Conservation (phyloP, 2,329 filamentous ascomycete species). For the Fusarium staphyleae region DNA sequence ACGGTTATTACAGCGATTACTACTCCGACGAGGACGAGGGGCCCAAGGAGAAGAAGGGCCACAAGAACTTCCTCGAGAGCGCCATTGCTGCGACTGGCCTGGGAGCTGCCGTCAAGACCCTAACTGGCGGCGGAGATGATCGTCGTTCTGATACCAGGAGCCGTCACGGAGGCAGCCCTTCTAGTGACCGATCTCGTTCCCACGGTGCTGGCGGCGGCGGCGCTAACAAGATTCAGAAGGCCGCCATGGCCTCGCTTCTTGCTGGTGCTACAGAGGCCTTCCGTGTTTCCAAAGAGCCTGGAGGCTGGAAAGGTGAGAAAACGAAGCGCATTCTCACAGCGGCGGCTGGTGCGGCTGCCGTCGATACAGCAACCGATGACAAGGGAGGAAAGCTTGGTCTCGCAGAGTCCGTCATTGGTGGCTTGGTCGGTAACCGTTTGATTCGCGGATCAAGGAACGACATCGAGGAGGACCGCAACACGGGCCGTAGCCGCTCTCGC, state of each 20-base stretch:
- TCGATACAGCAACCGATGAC: constrained; percentile 77
- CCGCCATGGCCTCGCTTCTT: constrained; percentile 87
- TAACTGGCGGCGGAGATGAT: constrained; percentile 58
- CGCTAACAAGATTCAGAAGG: constrained; percentile 76
- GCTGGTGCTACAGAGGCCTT: constrained; percentile 93
- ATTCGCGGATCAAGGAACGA: constrained; percentile 79
- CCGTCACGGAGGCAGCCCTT: constrained; percentile 55
- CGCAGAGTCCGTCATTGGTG: constrained; percentile 86
- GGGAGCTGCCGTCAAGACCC: constrained; percentile 66
- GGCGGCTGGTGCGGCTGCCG: constrained; percentile 82
- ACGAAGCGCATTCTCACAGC: constrained; percentile 91
- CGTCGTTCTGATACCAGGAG: constrained; percentile 53
- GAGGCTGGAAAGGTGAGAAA: constrained; percentile 89
- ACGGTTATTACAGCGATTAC: constrained; percentile 60
- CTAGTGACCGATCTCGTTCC: constrained; percentile 62
- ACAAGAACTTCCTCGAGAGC: constrained; percentile 70
- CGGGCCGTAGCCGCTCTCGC: constrained; percentile 72
- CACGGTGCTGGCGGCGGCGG: constrained; percentile 51
- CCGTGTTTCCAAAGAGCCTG: constrained; percentile 85
- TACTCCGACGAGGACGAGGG: constrained; percentile 65
- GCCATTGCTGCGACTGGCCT: constrained; percentile 68
- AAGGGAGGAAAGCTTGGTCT: constrained; percentile 84
- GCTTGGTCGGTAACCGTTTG: constrained; percentile 83
- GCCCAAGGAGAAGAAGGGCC: constrained; percentile 63
- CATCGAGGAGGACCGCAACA: constrained; percentile 66